Evolutionary conservation across 768 basidiomycete species (phyloP), one percentile per base, ranked within the genome.

Genomic region (Lenzites betulinus): DNA sequence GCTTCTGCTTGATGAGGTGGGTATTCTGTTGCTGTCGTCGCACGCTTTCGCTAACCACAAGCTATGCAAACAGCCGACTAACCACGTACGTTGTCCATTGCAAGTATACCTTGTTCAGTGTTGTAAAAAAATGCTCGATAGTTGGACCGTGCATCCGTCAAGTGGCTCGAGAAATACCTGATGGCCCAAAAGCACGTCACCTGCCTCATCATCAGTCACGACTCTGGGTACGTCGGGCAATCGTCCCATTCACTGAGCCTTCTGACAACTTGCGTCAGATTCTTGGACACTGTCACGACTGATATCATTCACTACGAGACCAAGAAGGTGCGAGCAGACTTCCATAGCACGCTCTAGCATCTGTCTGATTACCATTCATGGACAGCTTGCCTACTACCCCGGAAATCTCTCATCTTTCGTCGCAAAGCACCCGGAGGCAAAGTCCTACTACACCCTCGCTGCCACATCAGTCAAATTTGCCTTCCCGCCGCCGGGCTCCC

Each of bases 241-340:
- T n/a, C 18, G 42, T 11, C 30, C 35, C 35, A 16, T 46, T 8
- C 0, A 20, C 5, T 35, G 9, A 7, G 38, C 16, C 28, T 42
- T 28, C 43, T 62, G n/a, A 47, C 43, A 12, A 50, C 16, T 16
- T 9, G 2, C 20, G 8, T 7, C 38, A 92, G 90, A 59, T 98
- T 98, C 79, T 80, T 98, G 69, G 95, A 98, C 78, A 88, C 90
- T 75, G 87, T 97, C 55, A 95, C 95, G 59, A 93, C 95, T 65
- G 95, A 98, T 75, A 93, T 98, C 69, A 94, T 98, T 64, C 95
- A 97, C 79, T 98, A 97, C 77, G 95, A 97, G 78, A 77, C 78
- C 56, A 98, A 98, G 80, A 96, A 95, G 82, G 90, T 85, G 13
- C 16, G 44, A n/a, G 26, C 20, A 48, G 28, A 58, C 25, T 11